Percentiles rank a stretch among this genome's conserved stretches.
Conservation (phyloP, 2,329 filamentous ascomycete species). For the Aspergillus nomiae region DNA sequence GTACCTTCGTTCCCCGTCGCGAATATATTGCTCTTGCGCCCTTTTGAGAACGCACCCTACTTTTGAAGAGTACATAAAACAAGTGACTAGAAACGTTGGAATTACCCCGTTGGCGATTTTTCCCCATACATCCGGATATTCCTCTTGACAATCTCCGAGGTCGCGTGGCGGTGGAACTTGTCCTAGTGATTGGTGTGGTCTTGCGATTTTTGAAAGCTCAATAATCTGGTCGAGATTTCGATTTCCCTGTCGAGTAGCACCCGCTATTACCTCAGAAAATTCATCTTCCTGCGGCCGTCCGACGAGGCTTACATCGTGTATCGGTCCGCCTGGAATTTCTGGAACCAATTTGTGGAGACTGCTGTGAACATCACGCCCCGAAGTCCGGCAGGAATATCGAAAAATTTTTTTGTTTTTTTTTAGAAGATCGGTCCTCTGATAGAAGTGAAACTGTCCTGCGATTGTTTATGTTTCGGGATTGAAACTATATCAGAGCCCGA, state of each 20-base stretch:
- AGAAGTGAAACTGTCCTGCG: neutral
- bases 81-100: neutral
- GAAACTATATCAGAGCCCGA: neutral
- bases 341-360: neutral
- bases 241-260: neutral
- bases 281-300: slow-evolving; percentile 12
- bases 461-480: neutral
- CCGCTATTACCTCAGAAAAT: neutral
- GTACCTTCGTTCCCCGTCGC: neutral
- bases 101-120: neutral
- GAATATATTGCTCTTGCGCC: neutral
- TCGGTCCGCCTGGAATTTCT: slow-evolving; percentile 9
- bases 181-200: neutral
- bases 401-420: neutral
- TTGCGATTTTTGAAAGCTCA: neutral
- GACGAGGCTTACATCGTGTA: slow-evolving; percentile 15
- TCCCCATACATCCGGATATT: neutral
- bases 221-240: neutral
- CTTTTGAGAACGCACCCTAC: too few relatives aligned
- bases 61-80: neutral
- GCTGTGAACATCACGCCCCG: neutral
- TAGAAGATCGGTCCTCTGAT: neutral
- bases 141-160: neutral
- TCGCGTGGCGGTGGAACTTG: slow-evolving; percentile 4
- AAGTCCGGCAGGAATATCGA: neutral